phyloP scores from a whole-genome alignment of 768 basidiomycete species.

The Cystofilobasidium capitatum region DNA sequence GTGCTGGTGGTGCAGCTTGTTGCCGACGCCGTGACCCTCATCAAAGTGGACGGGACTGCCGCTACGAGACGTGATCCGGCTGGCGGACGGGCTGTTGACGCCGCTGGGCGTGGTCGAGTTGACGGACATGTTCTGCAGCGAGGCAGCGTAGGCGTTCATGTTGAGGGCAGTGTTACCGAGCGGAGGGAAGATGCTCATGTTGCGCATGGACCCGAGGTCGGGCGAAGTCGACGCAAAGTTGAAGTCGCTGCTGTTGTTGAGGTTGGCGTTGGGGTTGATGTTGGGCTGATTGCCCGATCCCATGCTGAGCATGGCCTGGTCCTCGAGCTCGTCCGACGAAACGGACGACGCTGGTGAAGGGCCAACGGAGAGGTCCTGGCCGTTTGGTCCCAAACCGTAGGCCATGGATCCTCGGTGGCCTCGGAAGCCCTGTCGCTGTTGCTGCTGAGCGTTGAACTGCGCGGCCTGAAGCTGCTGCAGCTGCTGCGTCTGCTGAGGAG shows the following conservation, averaged over 20 bases:
- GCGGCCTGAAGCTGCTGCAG: conserved; percentile 23
- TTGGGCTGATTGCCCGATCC: not conserved
- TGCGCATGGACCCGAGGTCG: conserved; percentile 39
- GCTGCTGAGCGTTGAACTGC: conserved; percentile 18
- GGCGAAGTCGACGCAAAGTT: conserved; percentile 38
- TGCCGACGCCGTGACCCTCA: conserved; percentile 26
- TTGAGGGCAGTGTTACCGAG: conserved; percentile 9
- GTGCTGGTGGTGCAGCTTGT: conserved; percentile 25
- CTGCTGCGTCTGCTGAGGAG: conserved; percentile 15
- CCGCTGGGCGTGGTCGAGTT: conserved; percentile 15
- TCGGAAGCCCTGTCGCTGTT: conserved; percentile 18
- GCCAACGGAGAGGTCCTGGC: conserved; percentile 35
- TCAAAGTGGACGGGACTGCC: conserved; percentile 24
- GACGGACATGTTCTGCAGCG: conserved; percentile 12
- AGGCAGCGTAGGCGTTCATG: conserved; percentile 5
- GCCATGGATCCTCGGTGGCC: conserved; percentile 10
- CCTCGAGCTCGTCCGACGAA: conserved; percentile 37
- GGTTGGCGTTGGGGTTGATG: not conserved
- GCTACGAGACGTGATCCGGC: conserved; percentile 15
- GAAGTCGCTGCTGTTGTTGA: conserved; percentile 25
- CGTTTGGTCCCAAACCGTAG: conserved; percentile 24
- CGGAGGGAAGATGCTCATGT: conserved; percentile 36
- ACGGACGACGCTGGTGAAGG: conserved; percentile 35
- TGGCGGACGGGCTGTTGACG: conserved; percentile 20
- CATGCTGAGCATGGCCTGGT: conserved; percentile 29